Conservation (phyloP, 345 rosid species). For the Rhodomyrtus tomentosa region DNA sequence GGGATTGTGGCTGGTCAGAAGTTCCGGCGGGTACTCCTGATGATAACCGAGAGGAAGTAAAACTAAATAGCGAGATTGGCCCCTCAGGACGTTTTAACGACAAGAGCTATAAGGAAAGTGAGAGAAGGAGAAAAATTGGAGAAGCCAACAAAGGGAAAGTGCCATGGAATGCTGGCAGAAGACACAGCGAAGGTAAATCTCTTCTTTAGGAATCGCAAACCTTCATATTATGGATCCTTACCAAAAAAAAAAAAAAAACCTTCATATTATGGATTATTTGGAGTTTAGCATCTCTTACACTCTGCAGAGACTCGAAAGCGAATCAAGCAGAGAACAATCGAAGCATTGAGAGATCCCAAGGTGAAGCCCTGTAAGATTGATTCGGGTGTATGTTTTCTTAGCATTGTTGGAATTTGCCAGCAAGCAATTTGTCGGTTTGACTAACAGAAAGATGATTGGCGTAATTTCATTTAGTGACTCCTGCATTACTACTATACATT, state of each 20-base stretch:
- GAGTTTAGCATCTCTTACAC: not conserved
- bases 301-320: slow-evolving; percentile 54
- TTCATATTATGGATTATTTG: not conserved
- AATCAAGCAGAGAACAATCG: slow-evolving; percentile 75
- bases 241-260: no score
- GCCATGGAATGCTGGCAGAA: slow-evolving; percentile 82
- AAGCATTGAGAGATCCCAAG: slow-evolving; percentile 85
- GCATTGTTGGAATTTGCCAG: slow-evolving; percentile 2
- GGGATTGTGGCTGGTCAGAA: slow-evolving; percentile 6
- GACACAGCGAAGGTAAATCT: slow-evolving; percentile 54
- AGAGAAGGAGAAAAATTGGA: slow-evolving; percentile 52
- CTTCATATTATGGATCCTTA: not conserved
- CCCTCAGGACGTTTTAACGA: slow-evolving; percentile 2
- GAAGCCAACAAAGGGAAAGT: slow-evolving; percentile 69
- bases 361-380: slow-evolving; percentile 80
- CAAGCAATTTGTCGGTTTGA: not conserved
- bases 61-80: slow-evolving; percentile 3
- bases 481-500: not conserved
- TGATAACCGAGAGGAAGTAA: not conserved
- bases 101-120: slow-evolving; percentile 16
- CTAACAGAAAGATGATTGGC: not conserved
- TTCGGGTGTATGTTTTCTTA: not conserved
- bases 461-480: not conserved
- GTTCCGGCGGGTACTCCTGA: slow-evolving; percentile 1
- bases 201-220: not conserved